Conservation (phyloP, 345 rosid species). For the Populus ilicifolia region DNA sequence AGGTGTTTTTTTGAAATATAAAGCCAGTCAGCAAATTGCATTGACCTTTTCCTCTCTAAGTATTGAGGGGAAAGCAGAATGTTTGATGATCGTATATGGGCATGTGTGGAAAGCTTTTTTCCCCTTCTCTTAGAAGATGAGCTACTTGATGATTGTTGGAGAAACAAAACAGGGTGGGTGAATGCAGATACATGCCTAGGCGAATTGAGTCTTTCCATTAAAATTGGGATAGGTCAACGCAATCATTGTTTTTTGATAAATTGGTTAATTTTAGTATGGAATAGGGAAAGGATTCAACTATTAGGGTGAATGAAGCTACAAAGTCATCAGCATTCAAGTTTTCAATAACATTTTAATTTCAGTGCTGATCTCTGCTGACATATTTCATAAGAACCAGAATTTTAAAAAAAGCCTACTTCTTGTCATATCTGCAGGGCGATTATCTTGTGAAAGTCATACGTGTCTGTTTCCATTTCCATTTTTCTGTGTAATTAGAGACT, state of each 20-base stretch:
- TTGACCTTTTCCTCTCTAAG: background rate
- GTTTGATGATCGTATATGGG: background rate
- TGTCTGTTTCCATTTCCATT: background rate
- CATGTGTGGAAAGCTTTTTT: background rate
- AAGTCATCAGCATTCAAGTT: too few relatives aligned
- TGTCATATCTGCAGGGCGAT: background rate
- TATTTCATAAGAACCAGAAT: background rate
- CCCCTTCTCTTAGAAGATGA: background rate
- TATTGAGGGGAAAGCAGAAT: background rate
- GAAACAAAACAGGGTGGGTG: background rate
- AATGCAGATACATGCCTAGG: background rate
- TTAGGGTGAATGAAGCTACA: background rate
- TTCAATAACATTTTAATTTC: too few relatives aligned
- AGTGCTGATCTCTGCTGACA: background rate
- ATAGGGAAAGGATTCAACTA: background rate
- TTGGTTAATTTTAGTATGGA: too few relatives aligned
- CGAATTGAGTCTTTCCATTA: background rate
- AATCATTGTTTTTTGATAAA: too few relatives aligned
- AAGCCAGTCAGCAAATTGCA: background rate
- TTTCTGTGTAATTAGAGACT: background rate
- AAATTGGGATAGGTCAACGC: too few relatives aligned
- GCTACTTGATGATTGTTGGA: background rate
- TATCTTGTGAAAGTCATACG: background rate
- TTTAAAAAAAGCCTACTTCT: background rate
- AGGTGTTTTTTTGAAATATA: background rate